Percentiles rank a stretch among this genome's conserved stretches.
phyloP scores from a whole-genome alignment of 192 early-diverging fungal species.

The Bifiguratus adelaidae region DNA sequence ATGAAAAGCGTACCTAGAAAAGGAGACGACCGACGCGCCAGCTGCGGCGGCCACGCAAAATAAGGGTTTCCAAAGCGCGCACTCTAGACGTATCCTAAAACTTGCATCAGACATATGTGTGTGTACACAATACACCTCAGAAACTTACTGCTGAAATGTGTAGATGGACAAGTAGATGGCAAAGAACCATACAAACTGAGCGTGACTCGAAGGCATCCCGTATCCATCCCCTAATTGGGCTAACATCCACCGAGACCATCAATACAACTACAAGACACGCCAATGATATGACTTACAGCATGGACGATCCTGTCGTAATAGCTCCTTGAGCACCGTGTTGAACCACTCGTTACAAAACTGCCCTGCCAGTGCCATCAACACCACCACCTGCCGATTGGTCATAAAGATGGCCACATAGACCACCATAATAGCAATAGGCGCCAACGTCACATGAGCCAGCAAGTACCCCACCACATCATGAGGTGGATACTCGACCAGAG shows the following conservation, averaged over 20 bases:
- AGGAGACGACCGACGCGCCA: constrained; percentile 10
- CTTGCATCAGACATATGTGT: neutral
- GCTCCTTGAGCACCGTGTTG: constrained; percentile 48
- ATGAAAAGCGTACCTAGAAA: constrained; percentile 10
- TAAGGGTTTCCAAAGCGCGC: constrained; percentile 7
- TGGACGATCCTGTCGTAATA: constrained; percentile 51
- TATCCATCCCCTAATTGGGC: constrained; percentile 61
- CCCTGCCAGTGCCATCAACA: constrained; percentile 49
- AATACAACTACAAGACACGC: neutral
- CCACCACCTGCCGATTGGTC: constrained; percentile 45
- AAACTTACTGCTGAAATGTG: constrained; percentile 27
- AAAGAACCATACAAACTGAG: constrained; percentile 76
- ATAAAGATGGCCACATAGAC: constrained; percentile 55
- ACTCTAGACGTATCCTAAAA: constrained; percentile 9
- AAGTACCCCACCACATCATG: constrained; percentile 43
- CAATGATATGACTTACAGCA: constrained; percentile 25
- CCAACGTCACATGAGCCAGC: constrained; percentile 50
- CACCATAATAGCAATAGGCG: constrained; percentile 55
- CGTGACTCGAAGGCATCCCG: constrained; percentile 78
- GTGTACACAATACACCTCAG: neutral
- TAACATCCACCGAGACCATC: constrained; percentile 10
- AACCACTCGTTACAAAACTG: constrained; percentile 61
- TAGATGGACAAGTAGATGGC: constrained; percentile 44
- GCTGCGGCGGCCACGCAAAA: constrained; percentile 1
- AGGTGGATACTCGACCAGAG: constrained; percentile 57